Evolutionary conservation across 345 rosid species (phyloP), one percentile per base, ranked within the genome.

Genomic region (Eucalyptus pauciflora): DNA sequence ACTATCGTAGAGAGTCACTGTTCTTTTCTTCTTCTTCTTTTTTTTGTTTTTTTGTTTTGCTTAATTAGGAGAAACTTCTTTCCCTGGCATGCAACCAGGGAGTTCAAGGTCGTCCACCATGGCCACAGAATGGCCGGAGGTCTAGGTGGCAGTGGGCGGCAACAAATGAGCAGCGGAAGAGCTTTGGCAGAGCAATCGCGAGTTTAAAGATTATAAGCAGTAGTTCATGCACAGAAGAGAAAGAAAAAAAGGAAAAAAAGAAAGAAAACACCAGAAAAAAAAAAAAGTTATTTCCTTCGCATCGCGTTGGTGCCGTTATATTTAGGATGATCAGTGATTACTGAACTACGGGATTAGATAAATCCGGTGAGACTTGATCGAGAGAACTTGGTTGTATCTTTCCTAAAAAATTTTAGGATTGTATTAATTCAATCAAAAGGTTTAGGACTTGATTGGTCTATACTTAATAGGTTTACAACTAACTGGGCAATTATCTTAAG

Each of bases 301-400:
- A 5, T 69, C 12, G 0, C 4, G 1, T 0, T 0, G 2, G 11
- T 69, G 12, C 10, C 45, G 8, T 9, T 9, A 33, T 22, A 2
- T 4, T 0, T 71, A 37, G 46, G 13, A 71, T 33, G 46, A 37
- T 43, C 8, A 6, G 3, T 11, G 25, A 71, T 37, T 71, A 18
- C 0, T 37, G 4, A 5, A 37, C 13, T 5, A 3, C 1, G 3
- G 1, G 0, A 12, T 18, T 71, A 33, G 46, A 71, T 71, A 18
- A 71, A 71, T 37, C 4, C 0, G 0, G 14, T 10, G 7, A 71
- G 46, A 33, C 2, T 37, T 37, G 14, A 10, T 71, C 0, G 1
- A 71, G 7, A 71, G 46, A 69, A 17, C 7, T 33, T 18, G 25
- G 5, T 10, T 71, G 25, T 13, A 71, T 71, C 22, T 37, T 18